These are phyloP conservation scores for Mallotus japonicus DNA, from an alignment of 441 rosid genomes.

Conservation along the genomic window DNA sequence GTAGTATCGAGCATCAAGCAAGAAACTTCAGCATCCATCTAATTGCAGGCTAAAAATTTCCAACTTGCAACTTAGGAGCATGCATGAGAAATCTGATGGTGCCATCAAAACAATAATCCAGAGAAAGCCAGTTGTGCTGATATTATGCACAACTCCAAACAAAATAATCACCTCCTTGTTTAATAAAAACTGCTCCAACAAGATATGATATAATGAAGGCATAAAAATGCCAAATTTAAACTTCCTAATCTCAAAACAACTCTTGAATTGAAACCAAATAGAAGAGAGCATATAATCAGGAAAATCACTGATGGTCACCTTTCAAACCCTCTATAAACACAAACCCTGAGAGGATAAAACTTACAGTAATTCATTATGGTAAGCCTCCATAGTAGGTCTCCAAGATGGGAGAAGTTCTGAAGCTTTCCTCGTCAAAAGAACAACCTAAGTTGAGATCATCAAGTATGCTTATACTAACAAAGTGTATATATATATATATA, in stretches of 20 bases:
- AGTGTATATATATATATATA: too few relatives aligned
- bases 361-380: slow-evolving; percentile 48
- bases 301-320: too few relatives aligned
- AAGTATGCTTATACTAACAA: neutral
- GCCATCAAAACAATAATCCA: neutral
- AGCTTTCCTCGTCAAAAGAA: slow-evolving; percentile 31
- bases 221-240: too few relatives aligned
- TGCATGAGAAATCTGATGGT: neutral
- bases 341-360: slow-evolving; percentile 15
- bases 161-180: too few relatives aligned
- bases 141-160: too few relatives aligned
- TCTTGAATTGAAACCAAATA: too few relatives aligned
- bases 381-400: slow-evolving; percentile 64
- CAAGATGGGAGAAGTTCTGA: slow-evolving; percentile 67
- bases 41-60: neutral
- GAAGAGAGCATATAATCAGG: too few relatives aligned
- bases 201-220: too few relatives aligned
- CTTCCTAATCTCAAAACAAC: too few relatives aligned
- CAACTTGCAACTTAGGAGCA: neutral
- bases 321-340: too few relatives aligned
- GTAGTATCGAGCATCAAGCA: slow-evolving; percentile 19
- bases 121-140: neutral
- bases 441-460: neutral
- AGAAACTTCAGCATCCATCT: neutral
- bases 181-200: too few relatives aligned